These are phyloP conservation scores for Gentiana straminea DNA, from an alignment of 257 asterid species.

Conservation along the genomic window DNA sequence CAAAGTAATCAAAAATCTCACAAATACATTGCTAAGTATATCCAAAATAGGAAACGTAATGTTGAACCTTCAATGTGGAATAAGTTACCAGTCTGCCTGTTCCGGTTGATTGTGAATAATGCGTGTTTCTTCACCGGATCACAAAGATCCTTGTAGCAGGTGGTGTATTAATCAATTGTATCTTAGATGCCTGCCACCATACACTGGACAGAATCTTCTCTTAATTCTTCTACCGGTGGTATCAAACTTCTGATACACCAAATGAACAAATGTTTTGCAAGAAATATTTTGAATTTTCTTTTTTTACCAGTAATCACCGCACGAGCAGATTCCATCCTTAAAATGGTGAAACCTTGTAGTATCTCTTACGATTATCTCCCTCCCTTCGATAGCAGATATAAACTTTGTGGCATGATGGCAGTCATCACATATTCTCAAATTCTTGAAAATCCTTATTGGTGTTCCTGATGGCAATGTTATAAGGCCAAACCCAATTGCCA, in stretches of 20 bases:
- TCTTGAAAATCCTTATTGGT: conserved; percentile 60
- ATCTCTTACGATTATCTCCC: conserved; percentile 70
- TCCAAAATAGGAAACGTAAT: no score
- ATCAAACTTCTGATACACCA: background rate
- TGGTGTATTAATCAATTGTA: no score
- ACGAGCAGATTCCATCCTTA: conserved; percentile 56
- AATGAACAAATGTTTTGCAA: background rate
- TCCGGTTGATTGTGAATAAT: no score
- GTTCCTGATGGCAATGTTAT: conserved; percentile 24
- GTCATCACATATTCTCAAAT: conserved; percentile 65
- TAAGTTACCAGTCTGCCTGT: no score
- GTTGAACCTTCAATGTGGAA: no score
- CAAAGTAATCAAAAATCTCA: no score
- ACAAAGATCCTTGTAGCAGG: no score
- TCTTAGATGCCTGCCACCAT: no score
- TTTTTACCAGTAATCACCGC: conserved; percentile 69
- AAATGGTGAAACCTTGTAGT: conserved; percentile 73
- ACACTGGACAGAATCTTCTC: background rate
- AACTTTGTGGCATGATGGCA: conserved; percentile 63
- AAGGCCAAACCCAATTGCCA: conserved; percentile 66
- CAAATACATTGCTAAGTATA: no score
- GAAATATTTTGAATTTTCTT: no score
- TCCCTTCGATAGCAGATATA: conserved; percentile 44
- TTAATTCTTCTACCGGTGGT: background rate
- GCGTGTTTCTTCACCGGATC: no score